phyloP scores from a whole-genome alignment of 1,284 basidiomycete genomes.

The Fomitopsis betulina region DNA sequence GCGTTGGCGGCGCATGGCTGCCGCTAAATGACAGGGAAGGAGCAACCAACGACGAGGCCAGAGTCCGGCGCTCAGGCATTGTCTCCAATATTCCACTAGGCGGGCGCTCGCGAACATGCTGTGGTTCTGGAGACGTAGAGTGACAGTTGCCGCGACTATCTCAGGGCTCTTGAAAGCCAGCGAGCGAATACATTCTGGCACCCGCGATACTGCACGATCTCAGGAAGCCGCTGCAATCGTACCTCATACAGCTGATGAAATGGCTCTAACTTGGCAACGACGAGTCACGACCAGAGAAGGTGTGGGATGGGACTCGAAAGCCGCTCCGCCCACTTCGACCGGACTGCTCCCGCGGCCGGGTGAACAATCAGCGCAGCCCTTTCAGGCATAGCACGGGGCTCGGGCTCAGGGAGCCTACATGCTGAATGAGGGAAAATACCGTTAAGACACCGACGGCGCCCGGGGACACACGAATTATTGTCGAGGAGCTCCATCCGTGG shows the following conservation, averaged over 20 bases:
- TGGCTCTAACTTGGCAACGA: neutral
- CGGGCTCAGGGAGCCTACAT: slow-evolving; percentile 6
- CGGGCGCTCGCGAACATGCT: neutral
- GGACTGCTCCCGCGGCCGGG: neutral
- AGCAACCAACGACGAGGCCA: neutral
- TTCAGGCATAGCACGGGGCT: neutral
- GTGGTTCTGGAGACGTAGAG: neutral
- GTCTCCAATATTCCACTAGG: neutral
- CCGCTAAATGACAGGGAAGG: neutral
- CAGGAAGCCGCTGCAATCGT: neutral
- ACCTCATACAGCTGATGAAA: neutral
- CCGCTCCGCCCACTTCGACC: neutral
- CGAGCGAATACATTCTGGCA: neutral
- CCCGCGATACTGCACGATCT: neutral
- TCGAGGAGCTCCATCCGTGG: neutral
- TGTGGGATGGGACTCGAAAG: neutral
- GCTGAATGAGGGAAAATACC: slow-evolving; percentile 11
- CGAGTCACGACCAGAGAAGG: neutral
- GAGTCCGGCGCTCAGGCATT: neutral
- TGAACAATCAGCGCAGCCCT: neutral
- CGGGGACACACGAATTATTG: neutral
- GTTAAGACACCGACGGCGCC: slow-evolving; percentile 10
- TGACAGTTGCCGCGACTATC: neutral
- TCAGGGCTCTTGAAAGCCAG: neutral
- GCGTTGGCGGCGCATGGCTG: neutral